Percentiles rank a stretch among this genome's conserved stretches.
Conservation (phyloP, 345 rosid species). For the Hirschfeldia incana region DNA sequence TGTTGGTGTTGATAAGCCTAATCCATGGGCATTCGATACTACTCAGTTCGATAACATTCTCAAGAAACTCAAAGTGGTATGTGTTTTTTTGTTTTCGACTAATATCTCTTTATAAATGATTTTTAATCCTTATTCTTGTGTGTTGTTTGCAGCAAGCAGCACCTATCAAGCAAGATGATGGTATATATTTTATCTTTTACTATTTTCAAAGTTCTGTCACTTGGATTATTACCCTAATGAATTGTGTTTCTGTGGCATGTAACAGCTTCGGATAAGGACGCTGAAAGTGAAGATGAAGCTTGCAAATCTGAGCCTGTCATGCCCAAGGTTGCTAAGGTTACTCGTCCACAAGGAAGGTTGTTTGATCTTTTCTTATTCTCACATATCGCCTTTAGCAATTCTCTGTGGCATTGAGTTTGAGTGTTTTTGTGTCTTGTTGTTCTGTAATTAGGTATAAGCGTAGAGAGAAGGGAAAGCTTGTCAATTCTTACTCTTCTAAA, state of each 20-base stretch:
- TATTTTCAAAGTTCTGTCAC: not conserved
- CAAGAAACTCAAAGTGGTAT: conserved; percentile 90
- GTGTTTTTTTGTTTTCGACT: not conserved
- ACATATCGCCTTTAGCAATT: not conserved
- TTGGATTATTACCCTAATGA: not conserved
- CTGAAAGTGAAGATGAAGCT: conserved; percentile 40
- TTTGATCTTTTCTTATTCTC: conserved; percentile 28
- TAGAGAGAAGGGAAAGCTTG: conserved; percentile 91
- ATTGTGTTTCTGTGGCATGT: conserved; percentile 6
- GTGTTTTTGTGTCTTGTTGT: not conserved
- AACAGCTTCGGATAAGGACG: conserved; percentile 46
- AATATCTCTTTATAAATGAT: not conserved
- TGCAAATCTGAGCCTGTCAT: conserved; percentile 41
- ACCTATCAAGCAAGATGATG: conserved; percentile 47
- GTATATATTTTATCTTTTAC: conserved; percentile 35
- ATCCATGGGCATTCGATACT: conserved; percentile 94
- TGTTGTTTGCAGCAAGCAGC: conserved; percentile 64
- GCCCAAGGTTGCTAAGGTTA: conserved; percentile 52
- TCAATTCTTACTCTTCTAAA: conserved; percentile 68
- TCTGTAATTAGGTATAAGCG: conserved; percentile 56
- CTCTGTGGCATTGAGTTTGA: not conserved
- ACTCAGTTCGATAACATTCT: conserved; percentile 92
- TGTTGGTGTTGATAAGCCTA: conserved; percentile 90
- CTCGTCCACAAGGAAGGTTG: conserved; percentile 94
- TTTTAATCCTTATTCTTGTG: not conserved